phyloP scores from a whole-genome alignment of 2,329 filamentous ascomycete genomes.

The Colletotrichum costaricense region DNA sequence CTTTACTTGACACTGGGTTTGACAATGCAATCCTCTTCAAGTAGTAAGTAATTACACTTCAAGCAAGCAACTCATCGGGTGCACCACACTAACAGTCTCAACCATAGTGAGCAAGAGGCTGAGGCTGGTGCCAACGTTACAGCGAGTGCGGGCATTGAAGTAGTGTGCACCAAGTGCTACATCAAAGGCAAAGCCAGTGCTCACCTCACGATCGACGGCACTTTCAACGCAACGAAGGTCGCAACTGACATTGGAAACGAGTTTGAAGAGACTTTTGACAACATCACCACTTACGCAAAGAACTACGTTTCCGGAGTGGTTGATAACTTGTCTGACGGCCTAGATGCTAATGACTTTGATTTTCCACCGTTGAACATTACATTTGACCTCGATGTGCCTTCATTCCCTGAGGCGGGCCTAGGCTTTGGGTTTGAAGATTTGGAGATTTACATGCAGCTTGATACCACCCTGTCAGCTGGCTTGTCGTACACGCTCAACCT shows the following conservation, averaged over 20 bases:
- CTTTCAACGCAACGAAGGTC: conserved; percentile 52
- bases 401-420: conserved; percentile 55
- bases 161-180: conserved; percentile 62
- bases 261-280: conserved; percentile 46
- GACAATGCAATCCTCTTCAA: conserved; percentile 50
- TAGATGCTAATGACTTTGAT: conserved; percentile 45
- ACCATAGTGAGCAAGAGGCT: conserved; percentile 21
- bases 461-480: conserved; percentile 53
- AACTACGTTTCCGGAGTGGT: conserved; percentile 45
- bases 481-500: conserved; percentile 61
- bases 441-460: conserved; percentile 63
- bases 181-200: conserved; percentile 58
- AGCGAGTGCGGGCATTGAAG: conserved; percentile 46
- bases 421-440: conserved; percentile 60
- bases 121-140: conserved; percentile 36
- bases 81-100: neutral
- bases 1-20: conserved; percentile 52
- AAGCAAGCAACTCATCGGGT: too few relatives aligned
- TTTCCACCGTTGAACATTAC: conserved; percentile 52
- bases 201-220: conserved; percentile 52
- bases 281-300: conserved; percentile 48
- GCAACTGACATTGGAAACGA: conserved; percentile 47
- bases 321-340: conserved; percentile 41
- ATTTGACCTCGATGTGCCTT: conserved; percentile 55
- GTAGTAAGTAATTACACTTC: conserved; percentile 38